Percentiles rank a stretch among this genome's conserved stretches.
Conservation (phyloP, 2,329 filamentous ascomycete species). For the Alternaria longipes region DNA sequence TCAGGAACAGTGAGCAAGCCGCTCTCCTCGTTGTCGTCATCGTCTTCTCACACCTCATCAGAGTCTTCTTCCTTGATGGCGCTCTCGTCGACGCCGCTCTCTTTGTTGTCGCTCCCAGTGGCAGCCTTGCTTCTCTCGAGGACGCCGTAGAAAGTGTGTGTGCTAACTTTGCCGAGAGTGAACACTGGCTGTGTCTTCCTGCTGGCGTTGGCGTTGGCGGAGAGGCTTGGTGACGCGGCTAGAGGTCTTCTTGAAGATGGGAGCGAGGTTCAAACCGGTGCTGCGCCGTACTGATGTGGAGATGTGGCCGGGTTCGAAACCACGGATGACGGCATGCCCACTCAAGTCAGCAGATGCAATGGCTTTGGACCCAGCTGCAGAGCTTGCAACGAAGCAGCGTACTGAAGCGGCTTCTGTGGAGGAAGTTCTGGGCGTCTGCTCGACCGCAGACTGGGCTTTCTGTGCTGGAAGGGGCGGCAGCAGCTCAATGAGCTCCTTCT, state of each 20-base stretch:
- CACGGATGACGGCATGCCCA: slow-evolving; percentile 78
- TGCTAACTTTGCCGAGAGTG: slow-evolving; percentile 76
- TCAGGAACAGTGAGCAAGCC: slow-evolving; percentile 85
- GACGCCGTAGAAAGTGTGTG: slow-evolving; percentile 68
- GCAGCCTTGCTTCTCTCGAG: slow-evolving; percentile 68
- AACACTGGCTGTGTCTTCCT: slow-evolving; percentile 78
- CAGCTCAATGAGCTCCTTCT: slow-evolving; percentile 75
- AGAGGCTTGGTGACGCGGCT: slow-evolving; percentile 41
- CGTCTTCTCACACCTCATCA: slow-evolving; percentile 64
- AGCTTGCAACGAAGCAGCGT: slow-evolving; percentile 52
- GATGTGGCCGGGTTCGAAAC: slow-evolving; percentile 81
- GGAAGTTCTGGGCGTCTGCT: slow-evolving; percentile 62
- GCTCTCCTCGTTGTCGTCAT: slow-evolving; percentile 75
- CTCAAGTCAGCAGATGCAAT: slow-evolving; percentile 70
- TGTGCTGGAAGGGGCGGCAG: slow-evolving; percentile 58
- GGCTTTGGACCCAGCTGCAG: slow-evolving; percentile 63
- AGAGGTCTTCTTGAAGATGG: slow-evolving; percentile 66
- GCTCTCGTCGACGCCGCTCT: slow-evolving; percentile 67
- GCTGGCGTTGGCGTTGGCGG: slow-evolving; percentile 45
- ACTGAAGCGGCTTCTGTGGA: slow-evolving; percentile 63
- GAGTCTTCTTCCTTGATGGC: slow-evolving; percentile 69
- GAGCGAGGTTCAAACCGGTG: slow-evolving; percentile 65
- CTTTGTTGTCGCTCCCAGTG: slow-evolving; percentile 67
- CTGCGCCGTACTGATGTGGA: slow-evolving; percentile 73
- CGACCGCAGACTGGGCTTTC: slow-evolving; percentile 38